Percentiles rank a stretch among this genome's conserved stretches.
phyloP scores from a whole-genome alignment of 1,139 yeast genomes.

The Candida smagusa region DNA sequence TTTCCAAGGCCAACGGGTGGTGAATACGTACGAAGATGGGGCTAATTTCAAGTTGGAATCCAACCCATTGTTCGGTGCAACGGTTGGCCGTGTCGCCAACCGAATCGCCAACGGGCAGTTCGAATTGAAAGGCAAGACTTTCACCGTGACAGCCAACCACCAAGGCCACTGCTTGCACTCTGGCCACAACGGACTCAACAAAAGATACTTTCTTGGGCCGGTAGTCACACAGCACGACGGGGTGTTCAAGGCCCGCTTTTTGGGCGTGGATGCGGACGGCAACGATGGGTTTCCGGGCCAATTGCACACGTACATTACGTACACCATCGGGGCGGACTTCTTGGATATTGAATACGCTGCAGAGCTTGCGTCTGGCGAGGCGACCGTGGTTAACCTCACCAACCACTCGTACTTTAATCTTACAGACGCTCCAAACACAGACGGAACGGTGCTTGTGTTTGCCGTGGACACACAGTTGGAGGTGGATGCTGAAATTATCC shows the following conservation, averaged over 20 bases:
- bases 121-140: constrained; percentile 36
- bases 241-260: constrained; percentile 37
- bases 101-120: constrained; percentile 50
- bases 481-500: constrained; percentile 35
- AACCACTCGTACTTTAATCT: constrained; percentile 63
- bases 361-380: constrained; percentile 32
- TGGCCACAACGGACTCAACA: constrained; percentile 53
- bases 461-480: constrained; percentile 33
- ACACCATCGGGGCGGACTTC: constrained; percentile 29
- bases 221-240: constrained; percentile 31
- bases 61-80: constrained; percentile 58
- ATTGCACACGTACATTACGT: constrained; percentile 41
- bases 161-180: constrained; percentile 46
- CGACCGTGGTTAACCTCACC: constrained; percentile 57
- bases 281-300: constrained; percentile 57
- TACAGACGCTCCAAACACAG: constrained; percentile 22
- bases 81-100: constrained; percentile 65
- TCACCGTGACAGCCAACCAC: constrained; percentile 43
- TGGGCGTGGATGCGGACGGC: constrained; percentile 43
- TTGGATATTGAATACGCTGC: constrained; percentile 50
- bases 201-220: constrained; percentile 50
- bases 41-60: constrained; percentile 31
- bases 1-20: constrained; percentile 32
- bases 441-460: constrained; percentile 33
- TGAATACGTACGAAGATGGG: constrained; percentile 32